Evolutionary conservation across 75 land plant species (phyloP).

Genomic region (Pinus tabuliformis): DNA sequence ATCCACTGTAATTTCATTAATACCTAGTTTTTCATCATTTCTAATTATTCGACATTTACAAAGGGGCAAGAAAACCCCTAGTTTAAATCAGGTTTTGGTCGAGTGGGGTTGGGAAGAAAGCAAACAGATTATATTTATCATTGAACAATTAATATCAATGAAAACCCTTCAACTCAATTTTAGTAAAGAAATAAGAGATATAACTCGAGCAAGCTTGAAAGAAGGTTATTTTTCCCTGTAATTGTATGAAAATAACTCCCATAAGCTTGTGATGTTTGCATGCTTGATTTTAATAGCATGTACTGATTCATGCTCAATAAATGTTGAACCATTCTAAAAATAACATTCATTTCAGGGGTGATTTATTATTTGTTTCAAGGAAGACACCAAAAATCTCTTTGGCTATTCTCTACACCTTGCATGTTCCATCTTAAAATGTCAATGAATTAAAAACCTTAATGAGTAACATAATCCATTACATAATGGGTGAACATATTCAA

Average conservation of each 20-base stretch:
- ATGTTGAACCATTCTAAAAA: too few species aligned
- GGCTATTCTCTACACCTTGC: too few species aligned
- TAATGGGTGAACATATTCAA: too few species aligned
- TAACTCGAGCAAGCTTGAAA: conserved; percentile 96
- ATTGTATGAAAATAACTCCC: conserved; percentile 90
- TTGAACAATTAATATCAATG: not conserved
- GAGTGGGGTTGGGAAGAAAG: too few species aligned
- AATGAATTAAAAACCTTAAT: too few species aligned
- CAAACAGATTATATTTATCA: not conserved
- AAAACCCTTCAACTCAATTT: not conserved
- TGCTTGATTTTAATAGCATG: conserved; percentile 95
- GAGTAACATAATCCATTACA: too few species aligned
- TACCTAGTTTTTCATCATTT: not conserved
- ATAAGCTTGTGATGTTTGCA: conserved; percentile 69
- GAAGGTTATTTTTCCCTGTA: conserved; percentile 81
- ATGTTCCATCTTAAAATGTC: too few species aligned
- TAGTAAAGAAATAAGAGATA: not conserved
- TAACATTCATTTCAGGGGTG: too few species aligned
- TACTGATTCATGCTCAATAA: conserved; percentile 79
- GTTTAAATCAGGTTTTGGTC: not conserved
- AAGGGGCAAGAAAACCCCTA: not conserved
- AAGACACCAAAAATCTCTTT: too few species aligned
- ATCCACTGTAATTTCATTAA: not conserved
- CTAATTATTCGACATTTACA: not conserved
- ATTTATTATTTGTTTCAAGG: too few species aligned